Base-by-base conservation (phyloP, 1,284 basidiomycete species). In the Coniophora puteana region DNA sequence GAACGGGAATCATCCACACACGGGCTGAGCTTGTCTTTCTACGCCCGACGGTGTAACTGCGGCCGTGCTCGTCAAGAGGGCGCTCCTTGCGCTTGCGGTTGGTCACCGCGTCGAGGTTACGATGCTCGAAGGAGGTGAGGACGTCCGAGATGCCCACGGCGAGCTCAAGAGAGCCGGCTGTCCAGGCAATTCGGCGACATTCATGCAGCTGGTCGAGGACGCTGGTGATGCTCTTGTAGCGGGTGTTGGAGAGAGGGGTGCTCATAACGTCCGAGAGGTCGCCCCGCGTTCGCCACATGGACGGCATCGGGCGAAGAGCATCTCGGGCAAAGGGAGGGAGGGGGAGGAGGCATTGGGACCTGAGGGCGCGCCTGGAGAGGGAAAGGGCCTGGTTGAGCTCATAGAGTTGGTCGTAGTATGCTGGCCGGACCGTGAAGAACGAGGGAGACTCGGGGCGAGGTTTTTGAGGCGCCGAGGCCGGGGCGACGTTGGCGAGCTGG, bases 1-100 rank as follows among this genome's bases (percentile, higher is more conserved):
- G 72, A 11, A 80, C 74, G n/a, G 86, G 84, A 40, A 97, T 87
- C 66, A 97, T 83, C 94, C 95, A 99, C 3, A 94, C 93, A 35
- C 92, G 76, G 17, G 93, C 91, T 2, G 82, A 71, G 53, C 86
- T 88, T 43, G 89, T 89, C 66, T 96, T 96, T 53, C 92, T 78
- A 63, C 80, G 78, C 20, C 93, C 93, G 29, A 86, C 59, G 1
- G 87, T 87, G 59, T 90, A 90, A n/a, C 83, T 82, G 41, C 93
- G 72, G 13, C 91, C 91, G 40, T 75, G 74, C 37, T 73, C 68
- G 58, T 95, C 93, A 42, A 89, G 64, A 3, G 69, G 69, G 54
- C 81, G 83, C 47, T 58, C 51, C 24, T 41, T 41, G 56, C 73
- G 66, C 30, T 74, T 73, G 30, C 73, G 65, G 16, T 72, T 70